These are phyloP conservation scores for Tylopilus sp. DNA, from an alignment of 768 basidiomycete genomes.

Conservation along the genomic window DNA sequence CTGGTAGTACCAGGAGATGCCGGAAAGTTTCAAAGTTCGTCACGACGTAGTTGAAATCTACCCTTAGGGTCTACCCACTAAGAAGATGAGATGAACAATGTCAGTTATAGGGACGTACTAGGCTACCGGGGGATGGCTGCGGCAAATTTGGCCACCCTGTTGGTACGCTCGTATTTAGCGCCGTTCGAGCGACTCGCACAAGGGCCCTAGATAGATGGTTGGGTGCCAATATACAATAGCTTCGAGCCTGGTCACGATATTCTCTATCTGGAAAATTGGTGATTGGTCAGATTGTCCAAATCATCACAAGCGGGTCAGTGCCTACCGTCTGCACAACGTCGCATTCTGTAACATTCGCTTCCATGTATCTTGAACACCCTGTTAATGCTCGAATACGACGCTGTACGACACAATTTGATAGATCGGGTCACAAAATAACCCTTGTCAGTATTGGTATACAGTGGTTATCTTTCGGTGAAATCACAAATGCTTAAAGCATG, in stretches of 20 bases:
- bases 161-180: neutral
- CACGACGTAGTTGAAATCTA: neutral
- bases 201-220: neutral
- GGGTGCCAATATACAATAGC: neutral
- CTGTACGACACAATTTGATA: too few species aligned
- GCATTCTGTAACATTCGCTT: too few species aligned
- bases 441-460: too few species aligned
- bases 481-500: neutral
- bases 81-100: neutral
- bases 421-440: too few species aligned
- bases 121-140: too few species aligned
- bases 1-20: neutral
- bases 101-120: neutral
- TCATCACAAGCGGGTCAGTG: too few species aligned
- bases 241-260: neutral
- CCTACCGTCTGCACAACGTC: too few species aligned
- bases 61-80: constrained; percentile 7
- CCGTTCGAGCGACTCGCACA: neutral
- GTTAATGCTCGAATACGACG: too few species aligned
- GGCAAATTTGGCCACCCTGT: neutral
- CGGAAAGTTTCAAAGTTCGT: neutral
- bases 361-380: too few species aligned
- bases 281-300: neutral
- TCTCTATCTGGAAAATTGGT: neutral
- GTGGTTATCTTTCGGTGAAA: too few species aligned